Evolutionary conservation across 73 alveolate species (phyloP).

Genomic region (Breviolum minutum): DNA sequence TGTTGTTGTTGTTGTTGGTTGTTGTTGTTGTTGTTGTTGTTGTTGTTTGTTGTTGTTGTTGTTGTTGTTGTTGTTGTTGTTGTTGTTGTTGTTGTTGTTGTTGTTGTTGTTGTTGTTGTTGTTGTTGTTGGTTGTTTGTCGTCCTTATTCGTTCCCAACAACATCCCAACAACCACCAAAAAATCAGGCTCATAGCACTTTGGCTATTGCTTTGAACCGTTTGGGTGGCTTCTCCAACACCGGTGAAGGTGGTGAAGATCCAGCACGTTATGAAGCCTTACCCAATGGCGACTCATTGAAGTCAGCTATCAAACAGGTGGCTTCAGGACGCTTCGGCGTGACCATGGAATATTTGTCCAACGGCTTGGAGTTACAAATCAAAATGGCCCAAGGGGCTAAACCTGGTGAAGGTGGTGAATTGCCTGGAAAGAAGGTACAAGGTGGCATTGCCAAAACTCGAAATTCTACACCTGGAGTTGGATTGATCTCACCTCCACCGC

Average conservation of each 20-base stretch:
- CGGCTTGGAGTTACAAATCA: constrained; percentile 76
- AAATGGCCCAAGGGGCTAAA: constrained; percentile 96
- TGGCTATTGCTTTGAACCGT: constrained; percentile 95
- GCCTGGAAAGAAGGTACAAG: constrained; percentile 95
- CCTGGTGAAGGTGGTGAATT: constrained; percentile 96
- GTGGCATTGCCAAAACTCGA: constrained; percentile 94
- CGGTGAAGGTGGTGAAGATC: constrained; percentile 96
- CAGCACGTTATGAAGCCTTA: constrained; percentile 49
- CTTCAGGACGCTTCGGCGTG: constrained; percentile 95
- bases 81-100: too few relatives aligned
- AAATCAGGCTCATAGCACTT: constrained; percentile 81
- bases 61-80: too few relatives aligned
- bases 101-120: background rate
- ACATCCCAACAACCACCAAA: background rate
- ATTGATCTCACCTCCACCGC: constrained; percentile 95
- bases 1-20: too few relatives aligned
- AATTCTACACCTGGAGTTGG: constrained; percentile 95
- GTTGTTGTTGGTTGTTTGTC: background rate
- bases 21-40: too few relatives aligned
- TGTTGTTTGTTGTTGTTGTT: too few relatives aligned
- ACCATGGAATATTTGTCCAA: constrained; percentile 93
- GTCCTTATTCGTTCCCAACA: background rate
- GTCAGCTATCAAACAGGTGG: constrained; percentile 96
- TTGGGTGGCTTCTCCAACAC: constrained; percentile 95
- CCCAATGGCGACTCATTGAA: constrained; percentile 91